phyloP scores from a whole-genome alignment of 768 basidiomycete species.

The Gyrodon lividus region DNA sequence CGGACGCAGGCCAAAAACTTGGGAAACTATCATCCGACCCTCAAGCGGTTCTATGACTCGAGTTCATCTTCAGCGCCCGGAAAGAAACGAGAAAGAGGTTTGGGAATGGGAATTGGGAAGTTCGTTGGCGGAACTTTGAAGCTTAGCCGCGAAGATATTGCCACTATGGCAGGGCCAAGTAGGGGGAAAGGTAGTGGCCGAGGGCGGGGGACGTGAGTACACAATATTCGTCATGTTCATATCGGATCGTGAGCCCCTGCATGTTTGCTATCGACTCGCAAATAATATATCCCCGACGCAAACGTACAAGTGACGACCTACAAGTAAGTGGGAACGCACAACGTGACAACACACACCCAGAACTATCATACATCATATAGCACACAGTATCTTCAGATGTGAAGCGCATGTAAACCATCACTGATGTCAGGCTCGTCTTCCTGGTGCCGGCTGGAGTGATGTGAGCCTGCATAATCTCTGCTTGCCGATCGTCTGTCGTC shows the following conservation, averaged over 20 bases:
- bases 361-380: conserved; percentile 5
- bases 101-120: conserved; percentile 77
- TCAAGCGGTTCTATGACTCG: conserved; percentile 65
- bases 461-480: conserved; percentile 20
- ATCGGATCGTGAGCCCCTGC: too few species aligned
- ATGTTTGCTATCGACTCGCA: neutral
- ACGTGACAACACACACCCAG: conserved; percentile 3
- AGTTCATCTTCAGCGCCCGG: conserved; percentile 23
- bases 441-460: conserved; percentile 12
- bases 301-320: neutral
- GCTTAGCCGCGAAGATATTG: conserved; percentile 62
- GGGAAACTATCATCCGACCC: conserved; percentile 79
- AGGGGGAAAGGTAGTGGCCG: conserved; percentile 5
- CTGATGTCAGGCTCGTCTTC: conserved; percentile 26
- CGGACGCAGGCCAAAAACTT: conserved; percentile 68
- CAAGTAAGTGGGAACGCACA: neutral
- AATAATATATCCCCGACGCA: neutral
- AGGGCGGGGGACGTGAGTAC: conserved; percentile 5
- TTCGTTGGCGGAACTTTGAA: conserved; percentile 69
- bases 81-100: conserved; percentile 59
- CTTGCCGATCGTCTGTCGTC: conserved; percentile 26
- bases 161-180: conserved; percentile 29
- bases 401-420: conserved; percentile 20
- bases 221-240: too few species aligned
- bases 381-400: conserved; percentile 17